Evolutionary conservation across 164 flowering plant species (phyloP).

Genomic region (Pachysandra terminalis): DNA sequence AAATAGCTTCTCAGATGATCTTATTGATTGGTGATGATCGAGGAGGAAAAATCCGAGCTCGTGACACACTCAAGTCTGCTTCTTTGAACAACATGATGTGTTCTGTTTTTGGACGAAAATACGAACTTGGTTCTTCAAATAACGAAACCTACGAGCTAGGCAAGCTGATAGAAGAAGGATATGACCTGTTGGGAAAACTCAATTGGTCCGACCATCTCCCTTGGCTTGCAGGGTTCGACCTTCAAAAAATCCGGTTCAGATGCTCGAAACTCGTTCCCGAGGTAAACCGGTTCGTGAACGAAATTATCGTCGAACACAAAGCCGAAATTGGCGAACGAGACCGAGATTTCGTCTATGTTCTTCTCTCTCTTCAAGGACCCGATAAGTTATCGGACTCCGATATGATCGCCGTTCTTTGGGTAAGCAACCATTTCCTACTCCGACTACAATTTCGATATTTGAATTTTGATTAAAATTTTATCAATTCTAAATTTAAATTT

Average conservation of each 20-base stretch:
- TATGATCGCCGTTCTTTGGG: slow-evolving; percentile 72
- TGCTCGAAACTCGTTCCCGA: slow-evolving; percentile 50
- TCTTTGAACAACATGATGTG: slow-evolving; percentile 57
- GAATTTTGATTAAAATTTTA: neutral
- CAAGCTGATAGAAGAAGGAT: slow-evolving; percentile 55
- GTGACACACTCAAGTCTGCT: slow-evolving; percentile 37
- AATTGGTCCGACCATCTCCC: slow-evolving; percentile 71
- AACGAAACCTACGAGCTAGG: slow-evolving; percentile 30
- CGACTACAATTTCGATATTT: neutral
- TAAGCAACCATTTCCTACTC: slow-evolving; percentile 25
- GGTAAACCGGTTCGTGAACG: slow-evolving; percentile 53
- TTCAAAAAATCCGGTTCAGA: slow-evolving; percentile 41
- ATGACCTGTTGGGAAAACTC: slow-evolving; percentile 43
- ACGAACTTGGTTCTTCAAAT: slow-evolving; percentile 11
- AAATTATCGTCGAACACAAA: slow-evolving; percentile 42
- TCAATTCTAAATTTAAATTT: slow-evolving; percentile 3
- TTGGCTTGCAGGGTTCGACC: slow-evolving; percentile 43
- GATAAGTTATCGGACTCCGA: slow-evolving; percentile 55
- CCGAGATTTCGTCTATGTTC: slow-evolving; percentile 54
- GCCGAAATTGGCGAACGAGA: neutral
- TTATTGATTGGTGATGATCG: neutral
- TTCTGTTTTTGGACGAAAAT: slow-evolving; percentile 48
- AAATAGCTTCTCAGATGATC: slow-evolving; percentile 35
- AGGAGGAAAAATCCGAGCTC: slow-evolving; percentile 1
- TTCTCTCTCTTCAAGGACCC: slow-evolving; percentile 47